phyloP scores from a whole-genome alignment of 192 early-diverging fungal species.

The Diversispora epigaea region DNA sequence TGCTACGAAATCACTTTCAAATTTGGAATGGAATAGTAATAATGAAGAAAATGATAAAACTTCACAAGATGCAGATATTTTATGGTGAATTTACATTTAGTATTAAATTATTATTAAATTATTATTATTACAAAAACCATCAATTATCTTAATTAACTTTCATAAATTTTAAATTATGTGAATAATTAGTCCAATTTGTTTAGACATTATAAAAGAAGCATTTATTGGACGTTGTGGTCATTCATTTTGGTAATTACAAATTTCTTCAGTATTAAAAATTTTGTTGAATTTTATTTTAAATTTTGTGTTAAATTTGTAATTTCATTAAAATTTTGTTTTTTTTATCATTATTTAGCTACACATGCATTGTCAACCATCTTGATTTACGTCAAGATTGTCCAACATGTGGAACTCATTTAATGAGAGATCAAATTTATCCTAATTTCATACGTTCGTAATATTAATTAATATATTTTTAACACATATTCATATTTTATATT shows the following conservation, averaged over 20 bases:
- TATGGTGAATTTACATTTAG: no score
- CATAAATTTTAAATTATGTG: neutral
- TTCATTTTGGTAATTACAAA: slow-evolving; percentile 68
- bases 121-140: no score
- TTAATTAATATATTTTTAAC: slow-evolving; percentile 5
- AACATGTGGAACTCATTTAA: slow-evolving; percentile 59
- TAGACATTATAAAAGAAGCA: slow-evolving; percentile 67
- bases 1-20: no score
- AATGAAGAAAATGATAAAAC: no score
- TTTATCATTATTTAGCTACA: slow-evolving; percentile 44
- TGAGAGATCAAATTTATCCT: slow-evolving; percentile 72
- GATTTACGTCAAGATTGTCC: slow-evolving; percentile 64
- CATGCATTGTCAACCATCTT: slow-evolving; percentile 74
- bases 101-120: no score
- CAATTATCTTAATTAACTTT: neutral
- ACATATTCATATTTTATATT: neutral
- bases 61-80: no score
- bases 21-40: no score
- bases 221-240: slow-evolving; percentile 83
- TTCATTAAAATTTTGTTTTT: no score
- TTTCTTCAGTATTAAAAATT: neutral
- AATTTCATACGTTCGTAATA: slow-evolving; percentile 70
- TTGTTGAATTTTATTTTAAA: neutral
- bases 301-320: no score
- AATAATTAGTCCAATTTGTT: slow-evolving; percentile 68